Percentiles rank a stretch among this genome's conserved stretches.
Conservation (phyloP, 2,329 filamentous ascomycete genomes). For the Xylariales sp. region DNA sequence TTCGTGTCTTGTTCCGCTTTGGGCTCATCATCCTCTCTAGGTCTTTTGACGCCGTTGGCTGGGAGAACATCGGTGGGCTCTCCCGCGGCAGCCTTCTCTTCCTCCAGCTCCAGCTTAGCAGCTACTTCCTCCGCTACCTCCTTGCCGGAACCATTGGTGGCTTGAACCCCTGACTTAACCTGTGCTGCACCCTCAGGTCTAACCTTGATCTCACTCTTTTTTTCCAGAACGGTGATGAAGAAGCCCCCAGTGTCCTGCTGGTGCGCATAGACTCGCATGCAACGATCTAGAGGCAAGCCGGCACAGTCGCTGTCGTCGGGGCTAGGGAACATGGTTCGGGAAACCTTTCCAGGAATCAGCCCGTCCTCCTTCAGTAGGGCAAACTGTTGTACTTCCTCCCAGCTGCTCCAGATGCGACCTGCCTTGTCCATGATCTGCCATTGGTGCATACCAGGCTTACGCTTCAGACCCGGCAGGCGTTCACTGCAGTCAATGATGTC, state of each 20-base stretch:
- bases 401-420: constrained; percentile 72
- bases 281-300: constrained; percentile 76
- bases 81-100: constrained; percentile 25
- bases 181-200: constrained; percentile 59
- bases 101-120: constrained; percentile 30
- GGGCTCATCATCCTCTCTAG: constrained; percentile 29
- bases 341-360: constrained; percentile 60
- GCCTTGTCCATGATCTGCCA: constrained; percentile 94
- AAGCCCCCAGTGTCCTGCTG: constrained; percentile 95
- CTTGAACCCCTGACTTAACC: constrained; percentile 31
- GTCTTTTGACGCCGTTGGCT: constrained; percentile 28
- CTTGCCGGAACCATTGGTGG: constrained; percentile 14
- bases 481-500: constrained; percentile 79
- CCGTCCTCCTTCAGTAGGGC: constrained; percentile 56
- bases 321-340: constrained; percentile 77
- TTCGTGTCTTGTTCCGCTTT: constrained; percentile 38
- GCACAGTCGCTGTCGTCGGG: constrained; percentile 49
- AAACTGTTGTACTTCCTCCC: constrained; percentile 73
- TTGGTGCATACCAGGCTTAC: constrained; percentile 68
- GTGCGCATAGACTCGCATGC: constrained; percentile 92
- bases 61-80: constrained; percentile 28
- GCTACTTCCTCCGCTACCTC: constrained; percentile 15
- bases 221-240: constrained; percentile 94
- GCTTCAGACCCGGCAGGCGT: constrained; percentile 70
- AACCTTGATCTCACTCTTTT: constrained; percentile 78